These are phyloP conservation scores for Tripterygium wilfordii DNA, from an alignment of 177 flowering plant genomes.

Conservation along the genomic window DNA sequence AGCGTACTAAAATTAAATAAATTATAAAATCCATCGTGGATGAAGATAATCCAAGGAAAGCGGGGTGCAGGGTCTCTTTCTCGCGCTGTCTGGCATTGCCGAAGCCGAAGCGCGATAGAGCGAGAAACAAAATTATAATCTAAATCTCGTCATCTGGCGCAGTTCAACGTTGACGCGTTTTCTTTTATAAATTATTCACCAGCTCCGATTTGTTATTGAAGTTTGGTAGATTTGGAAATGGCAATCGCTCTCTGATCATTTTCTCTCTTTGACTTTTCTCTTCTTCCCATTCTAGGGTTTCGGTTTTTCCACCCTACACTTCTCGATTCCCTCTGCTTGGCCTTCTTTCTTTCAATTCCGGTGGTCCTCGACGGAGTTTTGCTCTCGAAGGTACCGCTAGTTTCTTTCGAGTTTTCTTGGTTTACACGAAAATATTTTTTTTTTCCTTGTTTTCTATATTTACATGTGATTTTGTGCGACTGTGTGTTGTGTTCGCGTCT, in stretches of 20 bases:
- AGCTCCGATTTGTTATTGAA: too few relatives aligned
- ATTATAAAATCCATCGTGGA: too few relatives aligned
- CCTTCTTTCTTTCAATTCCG: background rate
- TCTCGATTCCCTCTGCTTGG: background rate
- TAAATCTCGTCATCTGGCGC: too few relatives aligned
- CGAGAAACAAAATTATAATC: background rate
- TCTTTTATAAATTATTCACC: too few relatives aligned
- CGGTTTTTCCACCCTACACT: conserved; percentile 29
- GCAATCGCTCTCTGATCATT: background rate
- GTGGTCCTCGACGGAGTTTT: conserved; percentile 25
- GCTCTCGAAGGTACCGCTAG: conserved; percentile 23
- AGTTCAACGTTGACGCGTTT: too few relatives aligned
- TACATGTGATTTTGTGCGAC: background rate
- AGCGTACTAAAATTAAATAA: too few relatives aligned
- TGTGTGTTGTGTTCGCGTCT: background rate
- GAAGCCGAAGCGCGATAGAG: background rate
- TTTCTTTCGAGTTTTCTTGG: background rate
- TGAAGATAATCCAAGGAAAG: too few relatives aligned
- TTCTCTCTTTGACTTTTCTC: background rate
- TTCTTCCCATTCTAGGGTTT: background rate
- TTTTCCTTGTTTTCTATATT: background rate
- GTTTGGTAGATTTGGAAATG: too few relatives aligned
- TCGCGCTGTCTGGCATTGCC: background rate
- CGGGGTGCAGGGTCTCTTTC: too few relatives aligned
- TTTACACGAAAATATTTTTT: conserved; percentile 4